These are phyloP conservation scores for Quercus cerris DNA, from an alignment of 306 rosid species.

Conservation along the genomic window DNA sequence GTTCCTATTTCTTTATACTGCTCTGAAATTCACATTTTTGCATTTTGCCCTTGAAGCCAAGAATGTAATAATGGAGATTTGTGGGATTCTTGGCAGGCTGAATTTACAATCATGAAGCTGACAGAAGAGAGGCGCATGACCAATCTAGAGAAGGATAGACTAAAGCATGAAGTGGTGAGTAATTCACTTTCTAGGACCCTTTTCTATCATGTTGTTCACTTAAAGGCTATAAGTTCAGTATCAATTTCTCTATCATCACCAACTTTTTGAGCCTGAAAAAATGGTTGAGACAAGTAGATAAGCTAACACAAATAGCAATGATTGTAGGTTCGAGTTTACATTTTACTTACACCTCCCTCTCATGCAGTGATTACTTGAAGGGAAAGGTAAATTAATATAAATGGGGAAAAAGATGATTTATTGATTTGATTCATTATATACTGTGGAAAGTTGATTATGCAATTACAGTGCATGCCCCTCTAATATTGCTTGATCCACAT, in stretches of 20 bases:
- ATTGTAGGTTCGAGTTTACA: constrained; percentile 4
- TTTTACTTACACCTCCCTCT: neutral
- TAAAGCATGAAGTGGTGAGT: constrained; percentile 72
- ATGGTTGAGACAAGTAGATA: neutral
- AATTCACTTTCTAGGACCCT: neutral
- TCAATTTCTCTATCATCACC: neutral
- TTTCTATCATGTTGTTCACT: neutral
- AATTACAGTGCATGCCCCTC: neutral
- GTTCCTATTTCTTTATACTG: constrained; percentile 1
- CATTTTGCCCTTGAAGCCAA: neutral
- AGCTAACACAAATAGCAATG: neutral
- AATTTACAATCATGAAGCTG: constrained; percentile 51
- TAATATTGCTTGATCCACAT: neutral
- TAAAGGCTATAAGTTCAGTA: neutral
- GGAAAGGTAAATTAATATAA: neutral
- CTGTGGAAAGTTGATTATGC: neutral
- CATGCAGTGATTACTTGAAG: neutral
- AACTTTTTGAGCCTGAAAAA: neutral
- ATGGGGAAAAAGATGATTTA: neutral
- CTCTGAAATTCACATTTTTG: neutral
- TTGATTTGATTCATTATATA: neutral
- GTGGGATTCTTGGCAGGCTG: constrained; percentile 61
- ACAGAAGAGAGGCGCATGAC: constrained; percentile 51
- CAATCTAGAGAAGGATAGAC: constrained; percentile 49
- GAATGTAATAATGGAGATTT: constrained; percentile 14